Conservation (phyloP, 345 rosid species). For the rapeseed (Brassica napus) region Da-Ae NC_063442.1:8886001-8886500, state of each 20-base stretch:
- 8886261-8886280: conserved; percentile 18
- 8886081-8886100: neutral
- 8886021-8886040: no score
- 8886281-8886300: conserved; percentile 19
- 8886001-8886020: no score
- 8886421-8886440: neutral
- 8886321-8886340: conserved; percentile 18
- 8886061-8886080: conserved; percentile 1
- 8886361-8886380: conserved; percentile 5
- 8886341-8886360: neutral
- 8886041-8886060: neutral
- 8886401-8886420: neutral
- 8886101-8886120: conserved; percentile 33
- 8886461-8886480: neutral
- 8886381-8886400: neutral
- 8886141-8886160: conserved; percentile 9
- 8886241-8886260: neutral
- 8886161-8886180: conserved; percentile 14
- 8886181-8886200: conserved; percentile 5
- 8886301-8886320: conserved; percentile 11
- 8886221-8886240: neutral
- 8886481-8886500: neutral
- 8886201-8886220: conserved; percentile 6
- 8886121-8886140: conserved; percentile 24
- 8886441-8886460: neutral